Evolutionary conservation across 345 rosid species (phyloP).

Genomic region (Sisymbrium altissimum): DNA sequence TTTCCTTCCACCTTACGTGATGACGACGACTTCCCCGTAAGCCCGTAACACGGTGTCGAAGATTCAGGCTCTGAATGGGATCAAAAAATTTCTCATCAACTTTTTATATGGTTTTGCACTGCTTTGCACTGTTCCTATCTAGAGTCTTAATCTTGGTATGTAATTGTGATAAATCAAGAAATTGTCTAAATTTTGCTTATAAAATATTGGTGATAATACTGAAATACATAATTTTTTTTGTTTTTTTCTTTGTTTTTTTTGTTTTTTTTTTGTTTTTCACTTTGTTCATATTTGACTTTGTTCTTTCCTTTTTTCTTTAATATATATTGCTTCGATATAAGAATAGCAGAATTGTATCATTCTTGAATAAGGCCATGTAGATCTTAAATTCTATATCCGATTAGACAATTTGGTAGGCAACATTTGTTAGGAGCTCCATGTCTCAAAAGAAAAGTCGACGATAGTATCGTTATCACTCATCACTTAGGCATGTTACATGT

Average conservation of each 20-base stretch:
- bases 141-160: not conserved
- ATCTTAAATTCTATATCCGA: not conserved
- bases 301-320: no score
- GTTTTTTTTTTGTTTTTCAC: no score
- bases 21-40: constrained; percentile 23
- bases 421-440: not conserved
- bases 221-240: not conserved
- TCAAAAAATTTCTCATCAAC: not conserved
- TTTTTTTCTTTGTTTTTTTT: not conserved
- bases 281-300: no score
- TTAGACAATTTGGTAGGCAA: constrained; percentile 25
- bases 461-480: constrained; percentile 19
- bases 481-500: constrained; percentile 36
- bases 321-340: no score
- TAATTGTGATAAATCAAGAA: no score
- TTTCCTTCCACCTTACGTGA: constrained; percentile 16
- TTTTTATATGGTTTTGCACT: not conserved
- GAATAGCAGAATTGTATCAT: not conserved
- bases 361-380: not conserved
- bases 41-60: not conserved
- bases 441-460: constrained; percentile 17
- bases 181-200: no score
- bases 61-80: not conserved
- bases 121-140: not conserved
- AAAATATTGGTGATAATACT: no score